These are phyloP conservation scores for Saccharomycopsis crataegensis DNA, from an alignment of 1,139 yeast genomes.

Conservation along the genomic window DNA sequence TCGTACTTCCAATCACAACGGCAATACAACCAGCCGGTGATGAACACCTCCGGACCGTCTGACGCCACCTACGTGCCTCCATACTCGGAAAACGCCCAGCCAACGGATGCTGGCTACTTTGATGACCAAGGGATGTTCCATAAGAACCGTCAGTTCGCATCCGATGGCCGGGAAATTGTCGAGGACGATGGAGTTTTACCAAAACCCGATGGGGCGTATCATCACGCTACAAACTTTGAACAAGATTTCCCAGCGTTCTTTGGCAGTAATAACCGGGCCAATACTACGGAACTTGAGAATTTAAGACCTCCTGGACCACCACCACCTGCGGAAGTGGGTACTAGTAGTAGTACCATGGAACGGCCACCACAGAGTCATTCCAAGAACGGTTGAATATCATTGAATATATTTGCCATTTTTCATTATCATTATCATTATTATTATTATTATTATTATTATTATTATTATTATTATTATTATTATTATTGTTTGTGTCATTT, in stretches of 20 bases:
- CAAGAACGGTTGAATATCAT: too few species aligned
- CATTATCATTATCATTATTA: too few species aligned
- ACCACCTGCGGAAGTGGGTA: constrained; percentile 5
- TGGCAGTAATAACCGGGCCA: neutral
- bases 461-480: too few species aligned
- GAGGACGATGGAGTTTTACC: constrained; percentile 6
- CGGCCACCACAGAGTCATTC: too few species aligned
- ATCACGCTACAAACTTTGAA: constrained; percentile 16
- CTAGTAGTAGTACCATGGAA: neutral
- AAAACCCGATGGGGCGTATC: constrained; percentile 3
- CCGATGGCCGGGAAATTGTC: neutral
- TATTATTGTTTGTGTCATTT: too few species aligned
- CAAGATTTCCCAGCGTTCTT: constrained; percentile 12
- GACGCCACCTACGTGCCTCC: constrained; percentile 49
- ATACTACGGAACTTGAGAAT: constrained; percentile 4
- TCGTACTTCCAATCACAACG: constrained; percentile 69
- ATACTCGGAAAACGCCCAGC: constrained; percentile 57
- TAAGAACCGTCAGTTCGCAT: constrained; percentile 20
- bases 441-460: too few species aligned
- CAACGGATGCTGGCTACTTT: constrained; percentile 74
- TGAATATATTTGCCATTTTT: too few species aligned
- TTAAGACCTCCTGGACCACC: constrained; percentile 16
- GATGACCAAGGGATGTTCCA: constrained; percentile 59
- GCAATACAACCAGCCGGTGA: constrained; percentile 41
- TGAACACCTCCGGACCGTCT: constrained; percentile 33